These are phyloP conservation scores for Euphrasia confusa DNA, from an alignment of 257 asterid genomes.

Conservation along the genomic window DNA sequence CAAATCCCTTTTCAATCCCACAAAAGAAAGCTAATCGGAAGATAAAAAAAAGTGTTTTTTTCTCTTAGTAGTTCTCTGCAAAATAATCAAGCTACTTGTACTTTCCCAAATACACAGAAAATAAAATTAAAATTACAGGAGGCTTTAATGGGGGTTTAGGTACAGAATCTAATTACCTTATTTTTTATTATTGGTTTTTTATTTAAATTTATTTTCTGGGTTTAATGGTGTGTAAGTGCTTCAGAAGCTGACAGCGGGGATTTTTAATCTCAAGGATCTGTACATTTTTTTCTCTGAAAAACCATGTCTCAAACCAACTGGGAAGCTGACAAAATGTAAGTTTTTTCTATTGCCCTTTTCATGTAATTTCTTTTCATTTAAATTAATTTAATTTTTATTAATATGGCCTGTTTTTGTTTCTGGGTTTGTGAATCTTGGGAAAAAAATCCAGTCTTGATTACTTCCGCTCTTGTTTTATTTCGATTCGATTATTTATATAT, in stretches of 20 bases:
- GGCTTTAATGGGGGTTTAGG: constrained; percentile 24
- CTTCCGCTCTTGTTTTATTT: neutral
- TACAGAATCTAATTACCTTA: constrained; percentile 18
- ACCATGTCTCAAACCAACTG: constrained; percentile 96
- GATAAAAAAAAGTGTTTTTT: constrained; percentile 28
- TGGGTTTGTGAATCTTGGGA: neutral
- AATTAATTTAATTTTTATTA: constrained; percentile 11
- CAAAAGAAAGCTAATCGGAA: constrained; percentile 36
- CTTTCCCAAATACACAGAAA: constrained; percentile 8
- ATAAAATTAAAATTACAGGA: neutral
- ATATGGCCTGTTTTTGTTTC: neutral
- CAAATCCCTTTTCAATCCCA: constrained; percentile 36
- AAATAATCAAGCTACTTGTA: constrained; percentile 27
- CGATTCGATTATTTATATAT: neutral
- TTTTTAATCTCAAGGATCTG: constrained; percentile 38
- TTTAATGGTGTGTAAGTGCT: constrained; percentile 21
- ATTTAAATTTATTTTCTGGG: constrained; percentile 14
- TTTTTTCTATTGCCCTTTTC: neutral
- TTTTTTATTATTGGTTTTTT: neutral
- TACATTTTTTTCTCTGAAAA: constrained; percentile 27
- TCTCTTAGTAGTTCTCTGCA: constrained; percentile 29
- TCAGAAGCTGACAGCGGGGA: constrained; percentile 31
- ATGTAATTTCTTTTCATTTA: too few species aligned
- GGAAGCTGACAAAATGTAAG: constrained; percentile 99
- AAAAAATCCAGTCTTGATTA: neutral